A percentile compares a stretch with the other conserved stretches of the same genome.
Evolutionary conservation across 768 basidiomycete species (phyloP).

Genomic region (Lactifluus pinguis): DNA sequence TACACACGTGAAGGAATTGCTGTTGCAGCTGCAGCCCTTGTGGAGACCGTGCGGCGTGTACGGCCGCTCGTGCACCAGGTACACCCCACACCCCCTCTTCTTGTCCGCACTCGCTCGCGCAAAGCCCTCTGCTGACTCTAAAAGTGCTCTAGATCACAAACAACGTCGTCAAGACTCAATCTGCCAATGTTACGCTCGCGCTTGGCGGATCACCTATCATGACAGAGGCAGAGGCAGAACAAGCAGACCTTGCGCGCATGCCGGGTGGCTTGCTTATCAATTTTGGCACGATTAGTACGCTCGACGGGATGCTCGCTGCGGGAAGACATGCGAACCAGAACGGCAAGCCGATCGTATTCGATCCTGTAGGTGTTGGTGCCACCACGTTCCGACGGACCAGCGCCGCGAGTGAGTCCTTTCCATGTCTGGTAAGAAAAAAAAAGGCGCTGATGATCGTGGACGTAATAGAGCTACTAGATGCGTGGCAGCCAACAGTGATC

Average conservation of each 20-base stretch:
- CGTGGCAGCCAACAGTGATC: slow-evolving; percentile 84
- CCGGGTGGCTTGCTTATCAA: slow-evolving; percentile 72
- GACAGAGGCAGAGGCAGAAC: slow-evolving; percentile 78
- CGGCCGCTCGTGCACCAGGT: slow-evolving; percentile 82
- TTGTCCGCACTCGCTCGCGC: not conserved
- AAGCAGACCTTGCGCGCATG: slow-evolving; percentile 62
- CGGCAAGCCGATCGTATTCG: slow-evolving; percentile 74
- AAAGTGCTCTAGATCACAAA: slow-evolving; percentile 64
- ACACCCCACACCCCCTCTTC: not conserved
- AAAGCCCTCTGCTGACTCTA: not conserved
- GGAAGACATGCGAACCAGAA: slow-evolving; percentile 59
- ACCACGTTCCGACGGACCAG: slow-evolving; percentile 56
- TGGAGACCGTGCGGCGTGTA: slow-evolving; percentile 40
- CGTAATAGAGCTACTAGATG: slow-evolving; percentile 50
- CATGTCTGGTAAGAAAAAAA: too few relatives aligned
- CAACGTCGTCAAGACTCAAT: slow-evolving; percentile 80
- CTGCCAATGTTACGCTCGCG: slow-evolving; percentile 83
- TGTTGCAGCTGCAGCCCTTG: slow-evolving; percentile 37
- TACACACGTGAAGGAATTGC: slow-evolving; percentile 32
- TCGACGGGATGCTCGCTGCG: slow-evolving; percentile 67
- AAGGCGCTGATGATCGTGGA: not conserved
- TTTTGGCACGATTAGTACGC: slow-evolving; percentile 69
- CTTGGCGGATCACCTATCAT: slow-evolving; percentile 89
- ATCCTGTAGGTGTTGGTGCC: slow-evolving; percentile 89
- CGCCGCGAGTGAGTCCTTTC: slow-evolving; percentile 38